Conservation (phyloP, 352 stramenopile species). For the Halophytophthora batemanensis region DNA sequence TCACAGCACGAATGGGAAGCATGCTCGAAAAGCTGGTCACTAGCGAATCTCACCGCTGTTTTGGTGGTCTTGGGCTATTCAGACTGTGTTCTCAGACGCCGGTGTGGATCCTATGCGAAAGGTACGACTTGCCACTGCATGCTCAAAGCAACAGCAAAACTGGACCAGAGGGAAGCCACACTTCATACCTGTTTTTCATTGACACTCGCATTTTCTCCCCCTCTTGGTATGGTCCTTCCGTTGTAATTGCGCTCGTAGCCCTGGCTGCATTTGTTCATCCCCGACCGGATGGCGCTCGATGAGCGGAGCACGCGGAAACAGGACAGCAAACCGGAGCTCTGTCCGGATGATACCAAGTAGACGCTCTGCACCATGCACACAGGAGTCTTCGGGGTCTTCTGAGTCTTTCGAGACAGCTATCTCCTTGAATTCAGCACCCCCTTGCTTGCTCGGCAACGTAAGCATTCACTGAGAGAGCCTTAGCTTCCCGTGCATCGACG, state of each 20-base stretch:
- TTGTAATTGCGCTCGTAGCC: constrained; percentile 24
- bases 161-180: neutral
- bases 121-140: constrained; percentile 11
- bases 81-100: constrained; percentile 61
- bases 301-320: constrained; percentile 22
- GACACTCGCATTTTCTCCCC: neutral
- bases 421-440: neutral
- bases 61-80: neutral
- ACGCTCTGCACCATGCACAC: neutral
- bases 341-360: neutral
- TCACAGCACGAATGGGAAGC: neutral
- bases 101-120: constrained; percentile 59
- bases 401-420: no score
- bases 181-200: neutral
- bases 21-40: neutral
- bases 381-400: neutral
- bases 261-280: constrained; percentile 80
- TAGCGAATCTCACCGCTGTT: neutral
- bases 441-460: no score
- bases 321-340: constrained; percentile 7
- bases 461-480: no score
- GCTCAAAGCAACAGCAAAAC: neutral
- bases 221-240: neutral
- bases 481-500: neutral
- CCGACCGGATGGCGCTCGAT: constrained; percentile 55